phyloP scores from a whole-genome alignment of 768 basidiomycete genomes.

The Rhodosporidiobolus odoratus region DNA sequence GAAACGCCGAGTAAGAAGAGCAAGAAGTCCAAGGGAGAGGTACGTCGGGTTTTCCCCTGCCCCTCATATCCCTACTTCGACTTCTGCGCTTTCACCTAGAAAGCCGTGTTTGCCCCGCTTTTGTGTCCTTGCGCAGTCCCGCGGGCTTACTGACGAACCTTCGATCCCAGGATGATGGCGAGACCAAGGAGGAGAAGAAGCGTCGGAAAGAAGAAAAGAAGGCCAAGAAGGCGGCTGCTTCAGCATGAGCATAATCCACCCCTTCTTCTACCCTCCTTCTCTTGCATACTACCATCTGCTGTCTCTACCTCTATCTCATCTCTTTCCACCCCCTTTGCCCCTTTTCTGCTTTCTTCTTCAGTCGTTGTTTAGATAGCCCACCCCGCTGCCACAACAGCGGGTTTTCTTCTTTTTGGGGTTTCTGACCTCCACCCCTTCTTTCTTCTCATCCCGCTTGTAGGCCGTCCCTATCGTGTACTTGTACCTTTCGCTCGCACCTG shows the following conservation, averaged over 20 bases:
- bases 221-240: conserved; percentile 15
- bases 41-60: neutral
- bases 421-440: neutral
- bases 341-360: neutral
- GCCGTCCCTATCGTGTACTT: neutral
- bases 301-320: neutral
- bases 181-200: conserved; percentile 32
- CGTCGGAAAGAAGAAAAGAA: conserved; percentile 19
- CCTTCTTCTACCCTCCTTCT: neutral
- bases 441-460: too few relatives aligned
- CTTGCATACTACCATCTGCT: neutral
- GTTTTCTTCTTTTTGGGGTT: neutral
- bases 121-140: neutral
- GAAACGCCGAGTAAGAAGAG: conserved; percentile 28
- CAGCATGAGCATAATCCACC: neutral
- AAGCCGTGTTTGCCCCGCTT: too few relatives aligned
- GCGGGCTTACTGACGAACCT: neutral
- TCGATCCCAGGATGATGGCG: neutral
- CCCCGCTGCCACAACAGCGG: neutral
- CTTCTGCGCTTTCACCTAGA: neutral
- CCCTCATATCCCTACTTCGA: too few relatives aligned
- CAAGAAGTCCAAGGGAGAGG: conserved; percentile 10
- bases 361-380: conserved; percentile 1
- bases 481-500: neutral
- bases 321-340: neutral